Evolutionary conservation across 2,329 filamentous ascomycete genomes (phyloP).

Genomic region (Bertia moriformis): DNA sequence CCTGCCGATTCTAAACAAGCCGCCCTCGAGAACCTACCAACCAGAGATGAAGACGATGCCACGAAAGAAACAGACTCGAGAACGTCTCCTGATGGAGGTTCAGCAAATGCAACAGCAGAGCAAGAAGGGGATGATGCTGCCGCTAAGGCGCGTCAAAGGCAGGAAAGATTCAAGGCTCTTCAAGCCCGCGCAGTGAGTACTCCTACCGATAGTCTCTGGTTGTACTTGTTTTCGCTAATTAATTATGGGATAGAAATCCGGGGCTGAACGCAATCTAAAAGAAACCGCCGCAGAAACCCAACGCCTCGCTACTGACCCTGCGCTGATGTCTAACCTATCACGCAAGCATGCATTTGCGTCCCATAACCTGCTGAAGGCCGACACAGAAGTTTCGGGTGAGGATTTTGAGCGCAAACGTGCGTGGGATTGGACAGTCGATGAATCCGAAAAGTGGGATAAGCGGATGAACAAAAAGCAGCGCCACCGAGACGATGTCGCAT

Average conservation of each 20-base stretch:
- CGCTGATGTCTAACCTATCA: slow-evolving; percentile 62
- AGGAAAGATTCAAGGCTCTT: slow-evolving; percentile 74
- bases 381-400: slow-evolving; percentile 68
- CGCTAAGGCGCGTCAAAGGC: slow-evolving; percentile 45
- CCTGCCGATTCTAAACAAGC: no score
- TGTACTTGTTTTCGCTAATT: neutral
- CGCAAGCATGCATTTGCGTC: slow-evolving; percentile 77
- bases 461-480: slow-evolving; percentile 72
- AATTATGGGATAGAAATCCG: slow-evolving; percentile 35
- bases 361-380: slow-evolving; percentile 85
- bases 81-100: no score
- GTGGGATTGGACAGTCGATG: slow-evolving; percentile 97
- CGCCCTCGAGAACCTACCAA: no score
- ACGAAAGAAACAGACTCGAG: no score
- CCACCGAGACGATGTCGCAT: slow-evolving; percentile 72
- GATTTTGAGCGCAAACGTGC: slow-evolving; percentile 96
- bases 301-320: slow-evolving; percentile 63
- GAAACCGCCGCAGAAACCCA: slow-evolving; percentile 75
- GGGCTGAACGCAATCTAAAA: slow-evolving; percentile 61
- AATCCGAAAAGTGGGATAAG: slow-evolving; percentile 87
- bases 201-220: neutral
- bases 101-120: neutral
- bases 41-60: no score
- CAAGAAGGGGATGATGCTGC: slow-evolving; percentile 13
- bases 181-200: slow-evolving; percentile 49